Base-by-base conservation (phyloP, 495 filamentous ascomycete genomes). In the Penicillium maclennaniae region DNA sequence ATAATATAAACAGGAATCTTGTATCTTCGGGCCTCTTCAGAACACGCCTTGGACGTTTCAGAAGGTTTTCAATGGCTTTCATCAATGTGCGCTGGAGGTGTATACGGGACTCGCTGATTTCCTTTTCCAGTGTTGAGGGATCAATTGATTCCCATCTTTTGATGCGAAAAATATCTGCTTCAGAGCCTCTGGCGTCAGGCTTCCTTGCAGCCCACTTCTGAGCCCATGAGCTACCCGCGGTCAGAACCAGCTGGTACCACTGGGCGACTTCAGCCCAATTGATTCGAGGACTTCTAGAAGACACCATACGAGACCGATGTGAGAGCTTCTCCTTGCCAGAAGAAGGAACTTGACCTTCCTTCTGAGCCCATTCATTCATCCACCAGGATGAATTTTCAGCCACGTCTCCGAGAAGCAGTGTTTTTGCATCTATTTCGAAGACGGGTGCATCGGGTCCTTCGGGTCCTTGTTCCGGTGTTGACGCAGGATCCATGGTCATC, bases 331-430 rank as follows among this genome's bases (percentile, higher is more conserved):
- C 69, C 53, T 63, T 69, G 0, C 60, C 25, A 48, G 56, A 57
- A 1, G 57, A 31, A 46, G 61, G 62, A 40, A 59, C 56, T 9
- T 58, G 53, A 3, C 62, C 59, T 40, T 64, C 63, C 7, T 53
- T 47, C 42, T 67, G 59, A 10, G 71, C 65, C 52, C 65, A 61
- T 51, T 79, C 75, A 19, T 84, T 85, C 46, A 83, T 87, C 88
- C 88, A 93, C 89, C 88, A 93, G 14, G 80, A 80, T 2, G 89
- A 89, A 63, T 92, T 93, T 65, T 93, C 88, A 0, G 85, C 86
- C 54, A 93, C 71, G 53, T 92, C 83, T 14, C 89, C 89, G n/a
- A 91, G 65, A 12, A 92, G 75, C 12, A 93, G 73, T 0, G 87
- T 85, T 66, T 92, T 93, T 0, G 87, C 81, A 66, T 93, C 89